Percentiles rank a stretch among this genome's conserved stretches.
These are phyloP conservation scores for Aspergillus flavus DNA, from an alignment of 2,329 filamentous ascomycete species.

Conservation along the genomic window DNA sequence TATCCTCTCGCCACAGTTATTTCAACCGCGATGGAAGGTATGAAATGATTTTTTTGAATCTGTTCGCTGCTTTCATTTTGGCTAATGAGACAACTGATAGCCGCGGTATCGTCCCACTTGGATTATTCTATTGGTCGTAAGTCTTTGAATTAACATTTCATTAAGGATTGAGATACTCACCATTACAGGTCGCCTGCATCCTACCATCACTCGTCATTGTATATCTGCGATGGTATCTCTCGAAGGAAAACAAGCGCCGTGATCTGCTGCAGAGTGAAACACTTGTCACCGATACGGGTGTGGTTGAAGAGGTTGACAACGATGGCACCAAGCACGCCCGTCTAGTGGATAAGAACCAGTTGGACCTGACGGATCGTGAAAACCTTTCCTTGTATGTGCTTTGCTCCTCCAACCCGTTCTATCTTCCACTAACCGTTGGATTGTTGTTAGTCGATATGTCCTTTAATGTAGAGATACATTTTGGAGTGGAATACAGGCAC, in stretches of 20 bases:
- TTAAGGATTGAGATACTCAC: neutral
- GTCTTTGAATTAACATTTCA: neutral
- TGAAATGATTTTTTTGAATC: neutral
- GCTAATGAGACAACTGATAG: neutral
- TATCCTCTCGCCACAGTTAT: slow-evolving; percentile 48
- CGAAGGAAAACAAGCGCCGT: slow-evolving; percentile 43
- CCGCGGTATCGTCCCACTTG: neutral
- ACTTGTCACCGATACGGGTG: neutral
- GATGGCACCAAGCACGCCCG: slow-evolving; percentile 32
- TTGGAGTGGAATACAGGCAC: neutral
- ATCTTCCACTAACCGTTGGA: neutral
- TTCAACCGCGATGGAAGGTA: slow-evolving; percentile 38
- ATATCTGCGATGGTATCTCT: slow-evolving; percentile 44
- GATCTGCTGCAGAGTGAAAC: slow-evolving; percentile 27
- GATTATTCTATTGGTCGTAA: neutral
- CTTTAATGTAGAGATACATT: neutral
- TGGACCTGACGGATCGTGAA: slow-evolving; percentile 42
- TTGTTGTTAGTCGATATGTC: neutral
- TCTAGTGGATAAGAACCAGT: slow-evolving; percentile 40
- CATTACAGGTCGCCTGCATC: slow-evolving; percentile 38
- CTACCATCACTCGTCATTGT: slow-evolving; percentile 45
- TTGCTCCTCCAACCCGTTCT: neutral
- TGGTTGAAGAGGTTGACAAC: neutral
- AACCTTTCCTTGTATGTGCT: slow-evolving; percentile 23
- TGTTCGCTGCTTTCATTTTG: neutral